phyloP scores from a whole-genome alignment of 1,284 basidiomycete species.

The Chalciporus sp. region DNA sequence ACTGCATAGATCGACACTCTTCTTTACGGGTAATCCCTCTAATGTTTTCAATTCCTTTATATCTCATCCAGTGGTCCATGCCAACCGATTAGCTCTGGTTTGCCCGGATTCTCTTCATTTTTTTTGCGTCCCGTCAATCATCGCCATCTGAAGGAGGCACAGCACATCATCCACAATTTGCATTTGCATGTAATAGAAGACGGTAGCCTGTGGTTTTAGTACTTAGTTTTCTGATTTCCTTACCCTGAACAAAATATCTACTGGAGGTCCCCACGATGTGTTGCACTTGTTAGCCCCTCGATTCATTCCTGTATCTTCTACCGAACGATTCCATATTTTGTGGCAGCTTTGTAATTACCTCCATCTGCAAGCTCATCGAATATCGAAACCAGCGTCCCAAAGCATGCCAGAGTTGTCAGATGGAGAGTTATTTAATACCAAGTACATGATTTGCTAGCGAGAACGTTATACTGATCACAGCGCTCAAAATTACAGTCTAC shows the following conservation, averaged over 20 bases:
- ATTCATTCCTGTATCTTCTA: slow-evolving; percentile 27
- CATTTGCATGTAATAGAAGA: slow-evolving; percentile 47
- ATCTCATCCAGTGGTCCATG: slow-evolving; percentile 40
- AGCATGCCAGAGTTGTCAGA: neutral
- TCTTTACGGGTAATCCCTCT: slow-evolving; percentile 7
- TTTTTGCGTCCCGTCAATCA: slow-evolving; percentile 35
- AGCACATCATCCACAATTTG: slow-evolving; percentile 46
- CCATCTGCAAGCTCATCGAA: neutral
- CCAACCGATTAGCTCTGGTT: slow-evolving; percentile 41
- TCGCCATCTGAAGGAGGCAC: slow-evolving; percentile 66
- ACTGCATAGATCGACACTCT: slow-evolving; percentile 52
- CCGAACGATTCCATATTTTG: slow-evolving; percentile 10
- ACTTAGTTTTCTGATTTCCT: slow-evolving; percentile 22
- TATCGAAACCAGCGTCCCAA: neutral
- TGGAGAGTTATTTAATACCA: neutral
- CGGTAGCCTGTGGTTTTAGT: slow-evolving; percentile 34
- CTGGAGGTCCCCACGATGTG: slow-evolving; percentile 12
- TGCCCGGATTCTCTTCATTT: slow-evolving; percentile 23
- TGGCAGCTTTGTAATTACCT: neutral
- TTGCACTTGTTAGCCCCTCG: slow-evolving; percentile 6
- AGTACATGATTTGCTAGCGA: neutral
- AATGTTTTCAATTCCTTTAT: slow-evolving; percentile 31
- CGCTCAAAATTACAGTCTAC: slow-evolving; percentile 43
- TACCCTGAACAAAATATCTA: slow-evolving; percentile 11
- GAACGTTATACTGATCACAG: neutral